These are phyloP conservation scores for Talaromyces ruber DNA, from an alignment of 495 filamentous ascomycete species.

Conservation along the genomic window DNA sequence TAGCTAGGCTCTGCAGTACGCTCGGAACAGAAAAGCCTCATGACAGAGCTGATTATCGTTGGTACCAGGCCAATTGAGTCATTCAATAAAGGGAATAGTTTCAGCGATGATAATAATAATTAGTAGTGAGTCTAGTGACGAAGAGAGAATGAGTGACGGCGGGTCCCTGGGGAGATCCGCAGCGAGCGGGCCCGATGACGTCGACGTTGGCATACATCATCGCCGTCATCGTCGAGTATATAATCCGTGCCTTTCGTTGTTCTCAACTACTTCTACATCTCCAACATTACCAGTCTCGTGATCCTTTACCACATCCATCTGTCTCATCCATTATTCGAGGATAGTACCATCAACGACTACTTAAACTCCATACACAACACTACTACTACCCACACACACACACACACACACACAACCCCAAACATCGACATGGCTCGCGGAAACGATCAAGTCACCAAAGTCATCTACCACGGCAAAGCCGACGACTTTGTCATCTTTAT, in stretches of 20 bases:
- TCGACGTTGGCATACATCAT: slow-evolving; percentile 17
- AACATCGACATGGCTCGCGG: slow-evolving; percentile 63
- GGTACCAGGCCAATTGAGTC: not conserved
- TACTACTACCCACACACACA: slow-evolving; percentile 5
- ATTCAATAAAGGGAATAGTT: not conserved
- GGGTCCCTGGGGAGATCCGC: slow-evolving; percentile 7
- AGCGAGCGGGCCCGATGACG: slow-evolving; percentile 17
- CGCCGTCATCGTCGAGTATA: slow-evolving; percentile 6
- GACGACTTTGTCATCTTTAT: slow-evolving; percentile 92
- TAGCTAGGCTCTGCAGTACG: too few species aligned
- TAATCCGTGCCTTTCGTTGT: not conserved
- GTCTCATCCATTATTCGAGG: not conserved
- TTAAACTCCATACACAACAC: slow-evolving; percentile 3
- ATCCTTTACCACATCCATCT: not conserved
- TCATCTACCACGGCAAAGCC: slow-evolving; percentile 80
- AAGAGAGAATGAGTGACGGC: not conserved
- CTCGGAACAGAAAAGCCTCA: not conserved
- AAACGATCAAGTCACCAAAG: slow-evolving; percentile 65
- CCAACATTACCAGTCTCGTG: not conserved
- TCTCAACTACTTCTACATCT: slow-evolving; percentile 8
- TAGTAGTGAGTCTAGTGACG: not conserved
- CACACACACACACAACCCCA: slow-evolving; percentile 1
- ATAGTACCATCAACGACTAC: not conserved
- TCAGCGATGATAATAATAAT: too few species aligned
- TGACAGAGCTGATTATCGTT: not conserved